A percentile compares a stretch with the other conserved stretches of the same genome.
Evolutionary conservation across 2,329 filamentous ascomycete species (phyloP).

Genomic region (Talaromyces sp.): DNA sequence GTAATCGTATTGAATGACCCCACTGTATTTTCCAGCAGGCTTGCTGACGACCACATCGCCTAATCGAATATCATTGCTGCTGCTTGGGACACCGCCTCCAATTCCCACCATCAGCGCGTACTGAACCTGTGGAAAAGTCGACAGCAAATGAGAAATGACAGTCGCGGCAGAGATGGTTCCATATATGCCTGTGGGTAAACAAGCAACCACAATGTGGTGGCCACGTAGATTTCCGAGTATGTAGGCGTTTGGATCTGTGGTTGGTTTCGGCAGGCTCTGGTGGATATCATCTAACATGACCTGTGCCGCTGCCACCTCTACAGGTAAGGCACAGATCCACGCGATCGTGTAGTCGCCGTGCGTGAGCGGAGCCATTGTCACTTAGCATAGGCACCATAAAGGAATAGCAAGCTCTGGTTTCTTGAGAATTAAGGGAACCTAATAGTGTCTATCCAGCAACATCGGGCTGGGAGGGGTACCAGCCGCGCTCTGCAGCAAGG

Average conservation of each 20-base stretch:
- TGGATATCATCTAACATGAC: too few relatives aligned
- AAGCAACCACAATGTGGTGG: not conserved
- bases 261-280: not conserved
- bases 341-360: too few relatives aligned
- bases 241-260: not conserved
- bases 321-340: too few relatives aligned
- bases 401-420: too few relatives aligned
- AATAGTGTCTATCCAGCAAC: too few relatives aligned
- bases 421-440: too few relatives aligned
- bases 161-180: not conserved
- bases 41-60: conserved; percentile 26
- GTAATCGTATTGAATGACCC: conserved; percentile 1
- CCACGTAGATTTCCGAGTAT: not conserved
- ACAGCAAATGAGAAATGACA: not conserved
- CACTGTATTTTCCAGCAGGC: not conserved
- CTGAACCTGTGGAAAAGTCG: conserved; percentile 4
- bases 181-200: not conserved
- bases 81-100: conserved; percentile 16
- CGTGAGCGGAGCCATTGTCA: too few relatives aligned
- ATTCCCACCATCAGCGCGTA: conserved; percentile 20
- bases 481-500: too few relatives aligned
- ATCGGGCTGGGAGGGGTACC: too few relatives aligned
- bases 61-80: conserved; percentile 20
- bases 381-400: too few relatives aligned
- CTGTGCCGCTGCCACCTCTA: too few relatives aligned